Percentiles rank a stretch among this genome's conserved stretches.
Evolutionary conservation across 352 stramenopile species (phyloP).

Genomic region (Pythium inflatum): DNA sequence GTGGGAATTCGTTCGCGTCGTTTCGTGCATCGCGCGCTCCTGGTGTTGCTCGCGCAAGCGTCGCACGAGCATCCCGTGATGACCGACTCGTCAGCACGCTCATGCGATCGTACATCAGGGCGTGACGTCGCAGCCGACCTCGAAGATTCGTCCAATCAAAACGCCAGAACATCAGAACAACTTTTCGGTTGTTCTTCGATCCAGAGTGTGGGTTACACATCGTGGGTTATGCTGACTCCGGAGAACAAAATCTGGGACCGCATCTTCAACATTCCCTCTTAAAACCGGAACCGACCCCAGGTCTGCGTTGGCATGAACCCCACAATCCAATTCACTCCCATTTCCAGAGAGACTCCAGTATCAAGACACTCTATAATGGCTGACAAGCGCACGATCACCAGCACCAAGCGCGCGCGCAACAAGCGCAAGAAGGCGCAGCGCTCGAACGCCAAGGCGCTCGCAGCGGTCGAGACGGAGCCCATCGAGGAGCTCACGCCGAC

Average conservation of each 20-base stretch:
- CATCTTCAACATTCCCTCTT: conserved; percentile 34
- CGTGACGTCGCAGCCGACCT: conserved; percentile 11
- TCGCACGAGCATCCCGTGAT: too few species aligned
- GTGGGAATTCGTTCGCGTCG: not conserved
- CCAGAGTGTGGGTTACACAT: not conserved
- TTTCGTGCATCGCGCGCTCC: not conserved
- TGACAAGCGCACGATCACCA: conserved; percentile 69
- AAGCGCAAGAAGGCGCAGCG: conserved; percentile 59
- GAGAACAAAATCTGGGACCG: conserved; percentile 24
- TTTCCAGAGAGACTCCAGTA: too few species aligned
- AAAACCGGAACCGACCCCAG: conserved; percentile 20
- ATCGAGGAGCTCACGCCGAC: conserved; percentile 10
- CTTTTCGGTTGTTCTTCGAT: conserved; percentile 20
- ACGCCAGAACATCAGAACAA: not conserved
- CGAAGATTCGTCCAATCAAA: conserved; percentile 33
- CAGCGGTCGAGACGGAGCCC: conserved; percentile 17
- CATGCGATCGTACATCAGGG: too few species aligned
- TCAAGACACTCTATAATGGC: conserved; percentile 15
- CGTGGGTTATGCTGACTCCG: conserved; percentile 5
- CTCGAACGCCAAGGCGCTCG: conserved; percentile 31
- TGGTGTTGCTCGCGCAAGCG: not conserved
- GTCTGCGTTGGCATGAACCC: not conserved
- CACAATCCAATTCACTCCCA: conserved; percentile 16
- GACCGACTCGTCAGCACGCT: too few species aligned
- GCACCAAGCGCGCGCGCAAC: conserved; percentile 61